Conservation (phyloP, 1,284 basidiomycete genomes). For the Leccinum pachyderme region DNA sequence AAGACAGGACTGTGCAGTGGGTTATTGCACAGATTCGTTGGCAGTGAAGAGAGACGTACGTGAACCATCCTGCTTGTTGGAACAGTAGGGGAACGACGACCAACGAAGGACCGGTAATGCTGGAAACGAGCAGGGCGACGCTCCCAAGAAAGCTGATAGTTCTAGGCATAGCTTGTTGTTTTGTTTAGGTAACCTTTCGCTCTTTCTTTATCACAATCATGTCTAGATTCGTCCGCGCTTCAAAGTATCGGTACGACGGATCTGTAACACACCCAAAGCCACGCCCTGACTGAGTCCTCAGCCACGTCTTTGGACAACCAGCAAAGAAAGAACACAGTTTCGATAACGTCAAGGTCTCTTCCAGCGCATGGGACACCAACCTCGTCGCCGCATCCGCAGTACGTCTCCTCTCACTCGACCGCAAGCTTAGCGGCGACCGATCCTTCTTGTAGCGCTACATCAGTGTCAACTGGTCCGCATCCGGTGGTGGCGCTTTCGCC, state of each 20-base stretch:
- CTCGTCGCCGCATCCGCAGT: conserved; percentile 85
- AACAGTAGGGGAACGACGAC: conserved; percentile 26
- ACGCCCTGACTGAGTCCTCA: conserved; percentile 28
- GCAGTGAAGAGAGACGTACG: conserved; percentile 11
- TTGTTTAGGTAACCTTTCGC: too few relatives aligned
- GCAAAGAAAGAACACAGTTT: conserved; percentile 82
- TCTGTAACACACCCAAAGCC: too few relatives aligned
- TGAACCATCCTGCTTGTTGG: conserved; percentile 29
- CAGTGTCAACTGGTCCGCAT: conserved; percentile 93
- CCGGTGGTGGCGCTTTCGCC: conserved; percentile 94
- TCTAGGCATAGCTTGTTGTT: conserved; percentile 10
- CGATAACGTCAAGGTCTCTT: conserved; percentile 90
- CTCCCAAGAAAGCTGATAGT: conserved; percentile 26
- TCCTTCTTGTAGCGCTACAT: conserved; percentile 65
- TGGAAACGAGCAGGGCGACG: conserved; percentile 27
- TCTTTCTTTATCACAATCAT: conserved; percentile 33
- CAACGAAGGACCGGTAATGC: conserved; percentile 24
- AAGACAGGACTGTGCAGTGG: background rate
- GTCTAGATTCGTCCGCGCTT: conserved; percentile 71
- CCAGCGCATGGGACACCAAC: conserved; percentile 96
- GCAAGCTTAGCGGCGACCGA: background rate
- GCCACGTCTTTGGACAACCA: conserved; percentile 87
- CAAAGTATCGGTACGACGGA: conserved; percentile 60
- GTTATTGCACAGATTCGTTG: background rate
- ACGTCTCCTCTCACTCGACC: conserved; percentile 17